Base-by-base conservation (phyloP, 2,329 filamentous ascomycete genomes). In the Cladosporium velox region DNA sequence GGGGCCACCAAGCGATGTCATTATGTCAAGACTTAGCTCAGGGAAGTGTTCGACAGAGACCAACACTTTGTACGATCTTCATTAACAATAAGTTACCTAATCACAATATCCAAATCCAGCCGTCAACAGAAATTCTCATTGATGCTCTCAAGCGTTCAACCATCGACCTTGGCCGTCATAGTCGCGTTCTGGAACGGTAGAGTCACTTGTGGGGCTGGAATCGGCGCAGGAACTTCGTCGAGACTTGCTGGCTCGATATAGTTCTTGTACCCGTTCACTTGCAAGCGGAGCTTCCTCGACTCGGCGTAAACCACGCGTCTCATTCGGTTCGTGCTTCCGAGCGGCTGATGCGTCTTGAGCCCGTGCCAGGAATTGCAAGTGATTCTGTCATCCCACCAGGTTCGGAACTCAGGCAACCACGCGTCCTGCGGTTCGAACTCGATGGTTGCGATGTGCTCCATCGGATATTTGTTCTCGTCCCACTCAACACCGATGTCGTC, bases 291-390 rank as follows among this genome's bases (percentile, higher is more conserved):
- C 73, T 79, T 78, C 71, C 78, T 75, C 54, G 72, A 76, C 73
- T 79, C 78, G 0, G 78, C 77, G 70, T 81, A 80, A 24, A 80
- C 78, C 0, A 80, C 78, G 60, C 76, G 72, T 7, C 78, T 70
- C 78, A 79, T 79, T 18, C 78, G 66, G 67, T 80, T 80, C 41
- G 77, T 79, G 67, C 74, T 77, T 1, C 79, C 78, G 1, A 80
- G 72, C 4, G 77, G 78, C 70, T 77, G 77, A 67, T 79, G 76
- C 58, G 70, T 70, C 69, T 77, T 77, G 21, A 80, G 64, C 0
- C 78, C 77, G 68, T 80, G 78, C 78, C 77, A 80, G 30, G 72
- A 73, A 65, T 80, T 79, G 67, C 75, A 73, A 3, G 77, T 79
- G 34, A 79, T 79, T 2, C 76, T 67, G 59, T 79, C 77, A 55